Base-by-base conservation (phyloP, 106 monocot species). In the Dactylorhiza incarnata region DNA sequence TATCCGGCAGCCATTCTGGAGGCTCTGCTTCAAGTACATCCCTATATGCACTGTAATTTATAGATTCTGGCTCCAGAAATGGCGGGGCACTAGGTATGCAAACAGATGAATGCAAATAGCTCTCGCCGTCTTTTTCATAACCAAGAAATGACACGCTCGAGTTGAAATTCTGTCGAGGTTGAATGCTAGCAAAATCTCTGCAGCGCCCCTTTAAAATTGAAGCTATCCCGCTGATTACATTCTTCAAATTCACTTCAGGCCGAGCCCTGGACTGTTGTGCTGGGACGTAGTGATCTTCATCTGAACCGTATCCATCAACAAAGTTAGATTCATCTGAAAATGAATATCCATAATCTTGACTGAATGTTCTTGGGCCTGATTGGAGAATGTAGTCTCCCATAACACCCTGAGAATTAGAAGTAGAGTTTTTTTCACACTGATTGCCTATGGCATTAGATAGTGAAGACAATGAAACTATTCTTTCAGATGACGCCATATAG, bases 1-100 rank as follows among this genome's bases (percentile, higher is more conserved):
- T 96, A 79, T 96, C 96, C 68, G 96, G 89, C 14, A 93, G 49
- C 96, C 96, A 96, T 52, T 96, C 91, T 77, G 96, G 93, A 52
- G 96, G 96, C 6, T 93, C 93, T 68, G 90, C 81, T 81, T 91
- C 90, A 13, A 96, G 76, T 0, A 93, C 81, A 9, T 82, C 73
- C 58, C 72, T 85, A 72, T 87, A 79, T 17, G 71, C 71, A 78
- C 37, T 80, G 75, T 92, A 87, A 62, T 85, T 79, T 23, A 84
- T 66, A 56, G 83, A 76, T 54, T 83, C 84, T 71, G 79, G 45
- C 48, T 81, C 84, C 47, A 82, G 80, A 17, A 93, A 45, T 24
- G 93, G 89, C 11, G 96, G 96, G 49, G 93, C 96, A 81, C 96
- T 93, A 48, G 96, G 96, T 70, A 82, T 59, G 73, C 86, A 93